Conservation (phyloP, 2,329 filamentous ascomycete genomes). For the Simplicillium aogashimaense region DNA sequence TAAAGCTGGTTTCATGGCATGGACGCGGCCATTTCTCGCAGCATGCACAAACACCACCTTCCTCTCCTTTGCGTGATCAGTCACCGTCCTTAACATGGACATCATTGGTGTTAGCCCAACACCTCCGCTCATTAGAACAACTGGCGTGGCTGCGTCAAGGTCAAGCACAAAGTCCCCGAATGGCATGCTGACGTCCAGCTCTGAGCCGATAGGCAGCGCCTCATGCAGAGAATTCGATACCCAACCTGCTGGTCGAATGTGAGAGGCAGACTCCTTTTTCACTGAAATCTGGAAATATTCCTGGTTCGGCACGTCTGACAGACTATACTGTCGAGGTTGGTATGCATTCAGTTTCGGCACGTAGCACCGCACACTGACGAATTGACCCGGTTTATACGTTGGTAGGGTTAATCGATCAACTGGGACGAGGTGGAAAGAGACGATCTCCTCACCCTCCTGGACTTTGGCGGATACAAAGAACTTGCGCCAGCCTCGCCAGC, state of each 20-base stretch:
- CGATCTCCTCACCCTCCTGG: slow-evolving; percentile 53
- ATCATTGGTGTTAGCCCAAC: slow-evolving; percentile 44
- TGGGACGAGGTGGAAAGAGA: slow-evolving; percentile 56
- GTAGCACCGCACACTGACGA: slow-evolving; percentile 49
- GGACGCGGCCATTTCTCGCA: slow-evolving; percentile 22
- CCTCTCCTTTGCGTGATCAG: slow-evolving; percentile 24
- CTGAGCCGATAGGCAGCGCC: slow-evolving; percentile 44
- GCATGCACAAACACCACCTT: slow-evolving; percentile 43
- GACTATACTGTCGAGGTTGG: slow-evolving; percentile 60
- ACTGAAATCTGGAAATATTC: slow-evolving; percentile 58
- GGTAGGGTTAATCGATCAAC: slow-evolving; percentile 47
- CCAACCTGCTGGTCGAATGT: slow-evolving; percentile 43
- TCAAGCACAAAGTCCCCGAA: slow-evolving; percentile 46
- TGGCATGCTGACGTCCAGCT: slow-evolving; percentile 53
- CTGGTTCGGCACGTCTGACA: slow-evolving; percentile 49
- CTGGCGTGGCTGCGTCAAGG: slow-evolving; percentile 24
- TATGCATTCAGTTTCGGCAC: slow-evolving; percentile 44
- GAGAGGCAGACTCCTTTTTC: slow-evolving; percentile 40
- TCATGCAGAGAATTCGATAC: slow-evolving; percentile 58
- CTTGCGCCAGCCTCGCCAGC: slow-evolving; percentile 54
- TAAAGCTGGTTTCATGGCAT: slow-evolving; percentile 2
- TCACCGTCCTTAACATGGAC: slow-evolving; percentile 43
- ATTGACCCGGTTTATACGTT: slow-evolving; percentile 55
- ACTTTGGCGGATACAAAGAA: slow-evolving; percentile 54
- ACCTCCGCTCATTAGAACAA: slow-evolving; percentile 47